These are phyloP conservation scores for Yamadazyma sp. DNA, from an alignment of 805 yeast species.

Conservation along the genomic window DNA sequence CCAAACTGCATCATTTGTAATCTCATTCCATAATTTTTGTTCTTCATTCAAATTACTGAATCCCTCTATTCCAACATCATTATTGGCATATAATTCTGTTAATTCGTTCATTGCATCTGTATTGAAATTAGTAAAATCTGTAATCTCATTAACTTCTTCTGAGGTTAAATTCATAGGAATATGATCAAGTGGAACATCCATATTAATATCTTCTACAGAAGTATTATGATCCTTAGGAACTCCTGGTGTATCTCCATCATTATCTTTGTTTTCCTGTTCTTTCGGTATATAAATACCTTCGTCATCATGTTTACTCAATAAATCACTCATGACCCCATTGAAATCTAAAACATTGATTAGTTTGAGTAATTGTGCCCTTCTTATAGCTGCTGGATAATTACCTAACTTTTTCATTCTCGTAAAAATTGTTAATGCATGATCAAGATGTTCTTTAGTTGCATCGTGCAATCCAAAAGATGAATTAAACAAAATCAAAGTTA, in stretches of 20 bases:
- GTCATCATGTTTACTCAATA: slow-evolving; percentile 58
- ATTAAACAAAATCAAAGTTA: slow-evolving; percentile 68
- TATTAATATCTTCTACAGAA: background rate
- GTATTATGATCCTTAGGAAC: background rate
- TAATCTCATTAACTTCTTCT: slow-evolving; percentile 3
- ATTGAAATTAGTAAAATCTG: slow-evolving; percentile 14
- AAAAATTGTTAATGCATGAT: slow-evolving; percentile 66
- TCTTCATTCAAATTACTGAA: slow-evolving; percentile 40
- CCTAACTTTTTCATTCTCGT: slow-evolving; percentile 76
- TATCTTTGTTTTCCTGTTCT: background rate
- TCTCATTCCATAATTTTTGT: slow-evolving; percentile 69
- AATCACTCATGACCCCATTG: slow-evolving; percentile 57
- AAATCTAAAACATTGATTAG: slow-evolving; percentile 65
- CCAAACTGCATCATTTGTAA: slow-evolving; percentile 78
- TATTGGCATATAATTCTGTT: slow-evolving; percentile 31
- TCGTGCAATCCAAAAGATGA: slow-evolving; percentile 82
- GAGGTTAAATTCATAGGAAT: background rate
- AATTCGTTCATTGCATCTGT: slow-evolving; percentile 9
- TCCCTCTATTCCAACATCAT: slow-evolving; percentile 43
- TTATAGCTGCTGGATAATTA: slow-evolving; percentile 73
- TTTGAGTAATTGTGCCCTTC: slow-evolving; percentile 68
- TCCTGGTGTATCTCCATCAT: background rate
- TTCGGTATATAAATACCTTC: slow-evolving; percentile 19
- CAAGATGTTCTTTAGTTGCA: slow-evolving; percentile 66
- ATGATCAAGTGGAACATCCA: background rate